These are phyloP conservation scores for Melanomma pulvis-pyrius DNA, from an alignment of 495 filamentous ascomycete species.

Conservation along the genomic window DNA sequence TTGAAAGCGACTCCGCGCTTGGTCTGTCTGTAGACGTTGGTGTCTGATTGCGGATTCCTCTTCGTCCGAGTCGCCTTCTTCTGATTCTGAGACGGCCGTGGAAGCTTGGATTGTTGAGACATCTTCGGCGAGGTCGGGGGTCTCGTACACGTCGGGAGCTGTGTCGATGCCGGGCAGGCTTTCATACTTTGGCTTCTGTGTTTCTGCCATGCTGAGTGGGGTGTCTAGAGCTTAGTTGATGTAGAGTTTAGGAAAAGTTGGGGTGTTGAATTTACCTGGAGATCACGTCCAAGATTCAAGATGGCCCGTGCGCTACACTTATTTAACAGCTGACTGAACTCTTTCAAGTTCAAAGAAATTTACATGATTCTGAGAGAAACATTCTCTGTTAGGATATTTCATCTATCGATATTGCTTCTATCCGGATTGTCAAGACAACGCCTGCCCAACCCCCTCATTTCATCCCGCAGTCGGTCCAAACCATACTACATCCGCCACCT, in stretches of 20 bases:
- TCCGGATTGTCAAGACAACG: not conserved
- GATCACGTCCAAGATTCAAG: conserved; percentile 8
- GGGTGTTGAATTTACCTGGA: not conserved
- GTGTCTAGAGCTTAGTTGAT: not conserved
- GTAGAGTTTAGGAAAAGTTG: not conserved
- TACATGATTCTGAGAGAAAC: not conserved
- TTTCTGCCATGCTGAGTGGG: conserved; percentile 24
- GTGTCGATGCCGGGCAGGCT: conserved; percentile 63
- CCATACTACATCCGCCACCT: not conserved
- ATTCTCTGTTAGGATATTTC: not conserved
- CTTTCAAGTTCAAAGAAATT: not conserved
- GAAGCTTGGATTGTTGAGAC: conserved; percentile 75
- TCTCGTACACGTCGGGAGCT: conserved; percentile 93
- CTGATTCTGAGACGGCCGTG: conserved; percentile 55
- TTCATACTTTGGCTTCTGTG: conserved; percentile 31
- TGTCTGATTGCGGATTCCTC: conserved; percentile 69
- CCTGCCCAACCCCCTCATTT: not conserved
- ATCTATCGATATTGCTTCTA: not conserved
- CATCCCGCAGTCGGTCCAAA: not conserved
- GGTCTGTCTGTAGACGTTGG: conserved; percentile 69
- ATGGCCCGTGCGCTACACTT: conserved; percentile 8
- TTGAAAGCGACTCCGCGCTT: conserved; percentile 78
- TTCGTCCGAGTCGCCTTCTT: conserved; percentile 52
- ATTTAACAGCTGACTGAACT: not conserved
- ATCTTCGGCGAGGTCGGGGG: conserved; percentile 86